Percentiles rank a stretch among this genome's conserved stretches.
phyloP scores from a whole-genome alignment of 2,329 filamentous ascomycete genomes.

The Huntiella omanensis region DNA sequence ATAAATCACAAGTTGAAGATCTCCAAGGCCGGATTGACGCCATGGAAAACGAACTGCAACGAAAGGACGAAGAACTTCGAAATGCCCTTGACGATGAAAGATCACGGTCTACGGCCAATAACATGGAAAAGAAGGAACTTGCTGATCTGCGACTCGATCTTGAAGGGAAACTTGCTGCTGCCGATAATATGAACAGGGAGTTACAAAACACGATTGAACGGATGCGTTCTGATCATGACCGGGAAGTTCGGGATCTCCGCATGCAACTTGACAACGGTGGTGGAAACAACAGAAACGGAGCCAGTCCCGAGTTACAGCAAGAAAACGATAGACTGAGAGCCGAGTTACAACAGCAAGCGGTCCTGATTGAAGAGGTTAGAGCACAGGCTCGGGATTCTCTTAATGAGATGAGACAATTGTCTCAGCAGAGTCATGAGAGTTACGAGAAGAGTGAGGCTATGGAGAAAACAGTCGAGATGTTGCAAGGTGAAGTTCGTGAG shows the following conservation, averaged over 20 bases:
- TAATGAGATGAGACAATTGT: slow-evolving; percentile 73
- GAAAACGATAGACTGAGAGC: slow-evolving; percentile 52
- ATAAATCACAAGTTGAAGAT: slow-evolving; percentile 58
- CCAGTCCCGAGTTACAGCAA: slow-evolving; percentile 31
- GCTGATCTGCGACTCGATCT: slow-evolving; percentile 44
- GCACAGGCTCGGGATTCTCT: slow-evolving; percentile 68
- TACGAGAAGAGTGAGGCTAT: slow-evolving; percentile 70
- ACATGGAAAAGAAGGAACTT: slow-evolving; percentile 53
- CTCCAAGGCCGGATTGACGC: slow-evolving; percentile 61
- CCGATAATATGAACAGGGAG: slow-evolving; percentile 59
- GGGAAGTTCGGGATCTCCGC: slow-evolving; percentile 41
- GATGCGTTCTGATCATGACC: slow-evolving; percentile 48
- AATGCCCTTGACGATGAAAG: slow-evolving; percentile 40
- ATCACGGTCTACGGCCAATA: slow-evolving; percentile 29
- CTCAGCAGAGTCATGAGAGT: slow-evolving; percentile 57
- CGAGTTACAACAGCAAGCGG: slow-evolving; percentile 53
- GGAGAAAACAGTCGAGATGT: slow-evolving; percentile 50
- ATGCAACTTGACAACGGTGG: slow-evolving; percentile 32
- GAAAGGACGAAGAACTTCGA: slow-evolving; percentile 53
- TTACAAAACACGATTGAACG: slow-evolving; percentile 63
- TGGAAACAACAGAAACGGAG: slow-evolving; percentile 1
- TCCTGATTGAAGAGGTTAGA: slow-evolving; percentile 71
- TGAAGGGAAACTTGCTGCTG: slow-evolving; percentile 55
- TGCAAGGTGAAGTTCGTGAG: slow-evolving; percentile 69
- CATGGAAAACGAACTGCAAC: slow-evolving; percentile 49